These are phyloP conservation scores for Trichoderma sp. DNA, from an alignment of 2,329 filamentous ascomycete species.

Conservation along the genomic window DNA sequence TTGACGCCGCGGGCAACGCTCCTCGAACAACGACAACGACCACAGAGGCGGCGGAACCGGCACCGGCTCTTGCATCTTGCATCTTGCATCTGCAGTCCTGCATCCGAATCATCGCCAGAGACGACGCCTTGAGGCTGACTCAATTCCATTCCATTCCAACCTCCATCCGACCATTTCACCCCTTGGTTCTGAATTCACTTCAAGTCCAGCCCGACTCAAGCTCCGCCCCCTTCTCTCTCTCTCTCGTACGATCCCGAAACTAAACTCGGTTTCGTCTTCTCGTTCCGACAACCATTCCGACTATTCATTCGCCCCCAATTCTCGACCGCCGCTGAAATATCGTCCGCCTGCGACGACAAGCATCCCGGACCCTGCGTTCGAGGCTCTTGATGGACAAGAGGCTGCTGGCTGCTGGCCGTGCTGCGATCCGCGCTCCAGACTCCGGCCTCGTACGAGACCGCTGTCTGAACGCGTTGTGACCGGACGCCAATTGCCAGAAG, in stretches of 20 bases:
- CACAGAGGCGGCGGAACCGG: background rate
- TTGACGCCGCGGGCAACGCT: background rate
- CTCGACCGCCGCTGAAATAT: background rate
- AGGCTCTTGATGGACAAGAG: slow-evolving; percentile 39
- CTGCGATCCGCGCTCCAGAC: slow-evolving; percentile 32
- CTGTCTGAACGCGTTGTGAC: slow-evolving; percentile 31
- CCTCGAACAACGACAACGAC: background rate
- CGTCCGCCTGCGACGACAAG: background rate
- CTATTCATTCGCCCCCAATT: background rate
- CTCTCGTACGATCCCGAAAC: background rate
- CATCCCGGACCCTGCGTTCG: slow-evolving; percentile 5
- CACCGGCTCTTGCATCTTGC: background rate
- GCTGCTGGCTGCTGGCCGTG: slow-evolving; percentile 37
- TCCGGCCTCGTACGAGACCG: slow-evolving; percentile 31
- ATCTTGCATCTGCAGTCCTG: background rate
- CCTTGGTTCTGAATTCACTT: background rate
- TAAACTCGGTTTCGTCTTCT: background rate
- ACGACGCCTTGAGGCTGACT: background rate
- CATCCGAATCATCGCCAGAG: background rate
- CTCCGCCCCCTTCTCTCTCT: background rate
- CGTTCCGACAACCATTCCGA: background rate
- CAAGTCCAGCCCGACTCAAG: background rate
- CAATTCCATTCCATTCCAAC: background rate
- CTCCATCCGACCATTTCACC: slow-evolving; percentile 7
- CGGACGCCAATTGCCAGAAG: slow-evolving; percentile 32